These are phyloP conservation scores for Aspergillus indologenus DNA, from an alignment of 495 filamentous ascomycete species.

Conservation along the genomic window DNA sequence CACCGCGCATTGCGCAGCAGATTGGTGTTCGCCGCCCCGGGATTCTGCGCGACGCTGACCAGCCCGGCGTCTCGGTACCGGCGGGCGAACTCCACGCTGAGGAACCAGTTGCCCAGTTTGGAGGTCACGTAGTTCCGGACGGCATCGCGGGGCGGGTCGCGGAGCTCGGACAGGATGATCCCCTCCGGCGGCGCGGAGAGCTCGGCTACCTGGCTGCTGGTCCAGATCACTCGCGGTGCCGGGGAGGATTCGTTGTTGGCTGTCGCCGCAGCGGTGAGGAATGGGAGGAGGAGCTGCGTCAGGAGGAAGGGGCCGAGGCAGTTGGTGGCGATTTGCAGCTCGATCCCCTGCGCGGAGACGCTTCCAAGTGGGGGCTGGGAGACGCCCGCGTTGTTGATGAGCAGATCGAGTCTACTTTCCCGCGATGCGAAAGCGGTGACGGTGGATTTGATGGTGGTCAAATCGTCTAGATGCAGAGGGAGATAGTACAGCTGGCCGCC, in stretches of 20 bases:
- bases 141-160: slow-evolving; percentile 9
- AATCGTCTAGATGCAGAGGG: slow-evolving; percentile 45
- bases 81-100: slow-evolving; percentile 31
- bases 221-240: slow-evolving; percentile 34
- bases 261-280: slow-evolving; percentile 15
- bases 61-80: slow-evolving; percentile 25
- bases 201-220: slow-evolving; percentile 25
- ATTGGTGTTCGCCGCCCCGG: slow-evolving; percentile 37
- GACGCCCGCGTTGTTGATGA: slow-evolving; percentile 58
- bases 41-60: slow-evolving; percentile 40
- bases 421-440: slow-evolving; percentile 37
- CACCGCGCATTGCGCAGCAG: slow-evolving; percentile 24
- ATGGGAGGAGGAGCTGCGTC: slow-evolving; percentile 31
- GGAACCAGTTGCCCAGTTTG: slow-evolving; percentile 38
- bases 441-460: slow-evolving; percentile 46
- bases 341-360: slow-evolving; percentile 32
- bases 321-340: slow-evolving; percentile 41
- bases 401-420: slow-evolving; percentile 47
- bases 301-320: slow-evolving; percentile 36
- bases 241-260: not conserved
- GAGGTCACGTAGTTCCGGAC: slow-evolving; percentile 36
- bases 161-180: slow-evolving; percentile 25
- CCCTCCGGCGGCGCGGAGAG: slow-evolving; percentile 20
- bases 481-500: slow-evolving; percentile 36
- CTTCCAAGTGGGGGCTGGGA: slow-evolving; percentile 27